Percentiles rank a stretch among this genome's conserved stretches.
phyloP scores from a whole-genome alignment of 23 red algal genomes.

The Cyanidiococcus yangmingshanensis region DNA sequence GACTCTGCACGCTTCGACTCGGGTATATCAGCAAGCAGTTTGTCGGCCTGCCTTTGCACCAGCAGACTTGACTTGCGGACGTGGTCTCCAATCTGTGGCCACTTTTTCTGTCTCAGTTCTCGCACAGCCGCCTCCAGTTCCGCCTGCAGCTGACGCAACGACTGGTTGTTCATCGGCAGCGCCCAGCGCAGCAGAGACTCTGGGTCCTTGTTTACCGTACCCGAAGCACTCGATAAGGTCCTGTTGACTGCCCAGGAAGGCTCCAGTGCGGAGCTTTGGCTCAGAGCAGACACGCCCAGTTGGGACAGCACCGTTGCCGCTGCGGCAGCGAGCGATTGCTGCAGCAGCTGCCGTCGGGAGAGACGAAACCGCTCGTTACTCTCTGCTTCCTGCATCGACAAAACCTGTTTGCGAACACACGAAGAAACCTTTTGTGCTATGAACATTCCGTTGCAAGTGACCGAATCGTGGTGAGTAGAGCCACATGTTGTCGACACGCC shows the following conservation, averaged over 20 bases:
- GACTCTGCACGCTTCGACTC: background rate
- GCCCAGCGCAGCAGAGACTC: slow-evolving; percentile 84
- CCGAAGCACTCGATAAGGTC: background rate
- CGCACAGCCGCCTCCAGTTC: slow-evolving; percentile 39
- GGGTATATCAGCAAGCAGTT: slow-evolving; percentile 18
- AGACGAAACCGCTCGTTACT: background rate
- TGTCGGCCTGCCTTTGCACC: slow-evolving; percentile 30
- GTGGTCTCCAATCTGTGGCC: slow-evolving; percentile 43
- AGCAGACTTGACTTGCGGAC: slow-evolving; percentile 36
- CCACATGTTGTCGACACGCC: too few species aligned
- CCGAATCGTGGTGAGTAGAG: too few species aligned
- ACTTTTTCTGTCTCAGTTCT: slow-evolving; percentile 54
- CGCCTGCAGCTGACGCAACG: slow-evolving; percentile 62
- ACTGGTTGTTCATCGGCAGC: slow-evolving; percentile 76
- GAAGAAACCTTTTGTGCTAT: too few species aligned
- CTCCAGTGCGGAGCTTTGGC: background rate
- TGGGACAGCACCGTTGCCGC: background rate
- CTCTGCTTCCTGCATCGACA: too few species aligned
- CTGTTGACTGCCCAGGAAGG: background rate
- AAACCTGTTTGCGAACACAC: too few species aligned
- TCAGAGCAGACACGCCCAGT: background rate
- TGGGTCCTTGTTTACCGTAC: slow-evolving; percentile 64
- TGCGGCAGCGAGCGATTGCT: background rate
- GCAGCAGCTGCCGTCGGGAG: background rate
- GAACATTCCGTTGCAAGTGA: too few species aligned